Percentiles rank a stretch among this genome's conserved stretches.
Conservation (phyloP, 148 eudicot species). For the Fallopia convolvulus region DNA sequence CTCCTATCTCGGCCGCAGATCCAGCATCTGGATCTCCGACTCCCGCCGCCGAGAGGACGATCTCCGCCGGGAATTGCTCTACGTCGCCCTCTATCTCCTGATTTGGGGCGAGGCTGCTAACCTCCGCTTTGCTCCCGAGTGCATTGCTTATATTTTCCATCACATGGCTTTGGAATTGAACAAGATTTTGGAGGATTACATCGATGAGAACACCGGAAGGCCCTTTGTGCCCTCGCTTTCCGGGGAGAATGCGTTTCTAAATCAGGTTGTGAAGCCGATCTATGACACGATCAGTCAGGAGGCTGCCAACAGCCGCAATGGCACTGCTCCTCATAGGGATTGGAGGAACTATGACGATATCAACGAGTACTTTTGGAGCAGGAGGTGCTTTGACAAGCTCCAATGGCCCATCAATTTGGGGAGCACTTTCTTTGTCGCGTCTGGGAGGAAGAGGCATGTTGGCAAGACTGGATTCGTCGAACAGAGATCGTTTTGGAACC, state of each 20-base stretch:
- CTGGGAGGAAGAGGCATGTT: conserved; percentile 46
- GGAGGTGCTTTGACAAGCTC: conserved; percentile 77
- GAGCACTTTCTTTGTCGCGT: conserved; percentile 58
- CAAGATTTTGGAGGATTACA: conserved; percentile 58
- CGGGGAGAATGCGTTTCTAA: conserved; percentile 58
- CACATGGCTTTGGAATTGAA: conserved; percentile 79
- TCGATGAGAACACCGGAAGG: conserved; percentile 75
- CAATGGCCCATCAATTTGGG: conserved; percentile 72
- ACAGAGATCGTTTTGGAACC: conserved; percentile 86
- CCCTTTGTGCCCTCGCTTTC: conserved; percentile 50
- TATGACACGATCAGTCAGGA: conserved; percentile 56
- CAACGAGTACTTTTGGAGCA: conserved; percentile 90
- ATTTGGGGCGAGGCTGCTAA: conserved; percentile 95
- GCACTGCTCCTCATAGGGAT: conserved; percentile 72
- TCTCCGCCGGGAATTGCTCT: conserved; percentile 59
- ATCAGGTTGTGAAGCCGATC: conserved; percentile 61
- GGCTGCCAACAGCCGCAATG: conserved; percentile 64
- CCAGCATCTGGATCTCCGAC: conserved; percentile 59
- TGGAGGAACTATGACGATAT: conserved; percentile 96
- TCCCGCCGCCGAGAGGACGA: conserved; percentile 33
- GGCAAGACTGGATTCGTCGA: conserved; percentile 97
- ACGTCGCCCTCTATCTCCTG: conserved; percentile 50
- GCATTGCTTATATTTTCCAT: conserved; percentile 64
- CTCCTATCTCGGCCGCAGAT: conserved; percentile 55
- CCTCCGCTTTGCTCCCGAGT: conserved; percentile 67